Evolutionary conservation across 768 basidiomycete species (phyloP).

Genomic region (Suillus discolor): DNA sequence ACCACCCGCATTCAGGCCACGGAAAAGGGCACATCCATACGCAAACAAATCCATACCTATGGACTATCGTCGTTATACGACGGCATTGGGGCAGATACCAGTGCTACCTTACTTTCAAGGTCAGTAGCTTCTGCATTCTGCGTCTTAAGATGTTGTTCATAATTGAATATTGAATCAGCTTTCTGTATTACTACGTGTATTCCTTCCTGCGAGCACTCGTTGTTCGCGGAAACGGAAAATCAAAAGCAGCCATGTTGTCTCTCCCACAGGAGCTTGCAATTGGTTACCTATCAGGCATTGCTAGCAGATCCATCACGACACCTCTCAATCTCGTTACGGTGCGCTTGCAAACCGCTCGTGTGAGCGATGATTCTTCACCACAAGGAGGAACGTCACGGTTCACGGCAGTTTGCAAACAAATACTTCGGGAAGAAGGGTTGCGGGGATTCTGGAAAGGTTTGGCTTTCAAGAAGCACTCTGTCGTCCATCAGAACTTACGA

Average conservation of each 20-base stretch:
- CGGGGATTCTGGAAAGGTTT: constrained; percentile 60
- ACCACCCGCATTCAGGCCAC: constrained; percentile 49
- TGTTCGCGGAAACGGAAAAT: constrained; percentile 37
- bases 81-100: constrained; percentile 53
- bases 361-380: constrained; percentile 33
- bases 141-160: neutral
- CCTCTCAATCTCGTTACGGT: constrained; percentile 61
- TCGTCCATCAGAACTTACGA: neutral
- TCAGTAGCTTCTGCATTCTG: constrained; percentile 26
- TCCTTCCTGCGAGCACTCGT: constrained; percentile 48
- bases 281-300: constrained; percentile 59
- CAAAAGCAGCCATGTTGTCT: constrained; percentile 17
- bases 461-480: neutral
- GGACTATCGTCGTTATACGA: constrained; percentile 52
- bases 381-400: neutral
- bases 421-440: constrained; percentile 52
- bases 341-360: constrained; percentile 48
- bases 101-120: constrained; percentile 57
- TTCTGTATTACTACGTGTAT: constrained; percentile 63
- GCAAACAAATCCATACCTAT: constrained; percentile 35
- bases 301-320: constrained; percentile 54
- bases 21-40: constrained; percentile 11
- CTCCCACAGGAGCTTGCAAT: constrained; percentile 52
- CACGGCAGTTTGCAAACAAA: constrained; percentile 33
- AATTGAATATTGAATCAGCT: constrained; percentile 35